Evolutionary conservation across 164 flowering plant species (phyloP), one percentile per base, ranked within the genome.

Genomic region (Aristolochia californica): DNA sequence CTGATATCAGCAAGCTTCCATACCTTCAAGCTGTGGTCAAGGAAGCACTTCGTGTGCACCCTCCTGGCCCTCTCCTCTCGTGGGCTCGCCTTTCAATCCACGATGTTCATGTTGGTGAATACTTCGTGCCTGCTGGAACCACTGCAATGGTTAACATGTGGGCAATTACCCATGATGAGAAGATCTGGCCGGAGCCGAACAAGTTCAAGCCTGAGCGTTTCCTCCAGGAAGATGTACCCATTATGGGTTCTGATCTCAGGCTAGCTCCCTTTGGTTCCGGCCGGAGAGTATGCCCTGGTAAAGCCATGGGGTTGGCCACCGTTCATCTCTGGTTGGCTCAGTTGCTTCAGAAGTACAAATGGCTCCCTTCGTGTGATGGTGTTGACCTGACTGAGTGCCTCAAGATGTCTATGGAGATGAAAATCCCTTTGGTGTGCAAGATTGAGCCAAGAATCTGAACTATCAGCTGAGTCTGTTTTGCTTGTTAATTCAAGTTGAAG

Each of bases 91-190:
- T 72, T 1, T 70, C 70, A n/a, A 55, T 68, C 62, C 67, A 62
- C 25, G 78, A 77, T 43, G 70, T 68, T 59, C 63, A 63, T 27
- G 43, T 77, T 2, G 77, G 76, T 7, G 48, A 56, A 8, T 27
- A 62, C 51, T 62, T 62, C 48, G 58, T 77, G 15, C 81, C 78
- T 0, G 75, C 75, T 1, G 81, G 78, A 13, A 77, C 81, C 2
- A 77, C 75, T 11, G 78, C 78, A 2, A 72, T 70, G 78, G 81
- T 74, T 63, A 77, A 74, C 68, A 74, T 74, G 81, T 77, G 81
- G 81, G 71, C 78, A 8, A 74, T 77, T 43, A 68, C 78, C 14
- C 75, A 66, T 22, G 68, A 72, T n/a, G 65, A 66, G 59, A 56
- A 17, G 1, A 27, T 65, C 43, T 69, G 76, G 76, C 25, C 48